phyloP scores from a whole-genome alignment of 2,329 filamentous ascomycete genomes.

The Fusarium nodosum region DNA sequence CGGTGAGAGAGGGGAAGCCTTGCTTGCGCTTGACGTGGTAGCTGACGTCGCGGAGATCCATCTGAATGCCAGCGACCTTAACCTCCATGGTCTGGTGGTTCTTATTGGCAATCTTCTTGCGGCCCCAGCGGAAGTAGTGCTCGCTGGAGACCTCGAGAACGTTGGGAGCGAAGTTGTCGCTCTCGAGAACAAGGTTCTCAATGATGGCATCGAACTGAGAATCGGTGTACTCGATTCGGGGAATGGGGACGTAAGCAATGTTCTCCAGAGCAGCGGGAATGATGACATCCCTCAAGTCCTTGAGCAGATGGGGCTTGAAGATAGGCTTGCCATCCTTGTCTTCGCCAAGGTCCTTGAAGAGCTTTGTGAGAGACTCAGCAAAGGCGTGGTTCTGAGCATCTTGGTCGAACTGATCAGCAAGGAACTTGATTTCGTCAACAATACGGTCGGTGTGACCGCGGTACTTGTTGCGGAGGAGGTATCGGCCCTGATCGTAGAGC shows the following conservation, averaged over 20 bases:
- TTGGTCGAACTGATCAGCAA: constrained; percentile 88
- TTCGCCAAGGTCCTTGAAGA: constrained; percentile 90
- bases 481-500: constrained; percentile 87
- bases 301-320: constrained; percentile 94
- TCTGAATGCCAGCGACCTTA: constrained; percentile 89
- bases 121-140: constrained; percentile 95
- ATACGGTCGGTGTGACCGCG: constrained; percentile 86
- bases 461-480: constrained; percentile 90
- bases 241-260: constrained; percentile 90
- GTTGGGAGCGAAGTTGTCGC: constrained; percentile 97
- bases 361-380: constrained; percentile 78
- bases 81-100: constrained; percentile 86
- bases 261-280: constrained; percentile 86
- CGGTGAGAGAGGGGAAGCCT: constrained; percentile 89
- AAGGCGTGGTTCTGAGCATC: constrained; percentile 90
- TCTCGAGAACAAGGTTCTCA: constrained; percentile 95
- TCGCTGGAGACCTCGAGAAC: constrained; percentile 88
- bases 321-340: constrained; percentile 84
- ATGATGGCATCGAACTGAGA: constrained; percentile 86
- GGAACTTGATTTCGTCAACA: constrained; percentile 89
- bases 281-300: constrained; percentile 89
- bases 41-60: constrained; percentile 90
- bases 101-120: constrained; percentile 86
- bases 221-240: constrained; percentile 93
- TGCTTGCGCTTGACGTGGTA: constrained; percentile 97